Percentiles rank a stretch among this genome's conserved stretches.
phyloP scores from a whole-genome alignment of 768 basidiomycete species.

The Tylopilus subfusipes region DNA sequence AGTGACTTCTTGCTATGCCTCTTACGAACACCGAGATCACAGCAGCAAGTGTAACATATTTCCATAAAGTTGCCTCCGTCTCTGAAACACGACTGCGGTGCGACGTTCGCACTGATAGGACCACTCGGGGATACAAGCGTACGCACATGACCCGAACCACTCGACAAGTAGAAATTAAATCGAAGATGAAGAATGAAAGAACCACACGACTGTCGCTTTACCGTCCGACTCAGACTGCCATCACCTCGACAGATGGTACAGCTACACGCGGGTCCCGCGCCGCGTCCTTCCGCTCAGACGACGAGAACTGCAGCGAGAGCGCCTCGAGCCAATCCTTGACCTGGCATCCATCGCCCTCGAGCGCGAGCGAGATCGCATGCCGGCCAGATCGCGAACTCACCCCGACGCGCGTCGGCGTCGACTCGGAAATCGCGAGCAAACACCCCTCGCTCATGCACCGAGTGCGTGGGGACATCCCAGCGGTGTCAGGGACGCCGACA shows the following conservation, averaged over 20 bases:
- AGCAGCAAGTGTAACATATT: not conserved
- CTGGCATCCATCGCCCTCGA: conserved; percentile 1
- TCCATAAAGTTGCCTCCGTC: not conserved
- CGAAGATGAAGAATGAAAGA: not conserved
- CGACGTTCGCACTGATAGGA: not conserved
- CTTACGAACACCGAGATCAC: not conserved
- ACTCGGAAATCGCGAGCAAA: conserved; percentile 10
- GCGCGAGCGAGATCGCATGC: conserved; percentile 3
- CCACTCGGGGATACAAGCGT: not conserved
- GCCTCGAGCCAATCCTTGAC: conserved; percentile 19
- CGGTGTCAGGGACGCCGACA: not conserved
- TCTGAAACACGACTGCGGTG: not conserved
- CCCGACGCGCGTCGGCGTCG: conserved; percentile 18
- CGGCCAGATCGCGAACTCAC: not conserved
- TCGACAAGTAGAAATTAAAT: not conserved
- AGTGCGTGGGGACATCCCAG: not conserved
- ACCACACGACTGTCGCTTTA: not conserved
- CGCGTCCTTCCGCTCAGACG: not conserved
- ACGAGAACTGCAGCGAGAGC: conserved; percentile 13
- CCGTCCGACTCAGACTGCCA: not conserved
- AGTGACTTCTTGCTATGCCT: not conserved
- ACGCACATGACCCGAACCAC: not conserved
- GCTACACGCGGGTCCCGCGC: not conserved
- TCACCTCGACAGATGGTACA: not conserved
- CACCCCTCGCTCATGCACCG: conserved; percentile 22